Base-by-base conservation (phyloP, 495 filamentous ascomycete genomes). In the Acidomyces sp. region DNA sequence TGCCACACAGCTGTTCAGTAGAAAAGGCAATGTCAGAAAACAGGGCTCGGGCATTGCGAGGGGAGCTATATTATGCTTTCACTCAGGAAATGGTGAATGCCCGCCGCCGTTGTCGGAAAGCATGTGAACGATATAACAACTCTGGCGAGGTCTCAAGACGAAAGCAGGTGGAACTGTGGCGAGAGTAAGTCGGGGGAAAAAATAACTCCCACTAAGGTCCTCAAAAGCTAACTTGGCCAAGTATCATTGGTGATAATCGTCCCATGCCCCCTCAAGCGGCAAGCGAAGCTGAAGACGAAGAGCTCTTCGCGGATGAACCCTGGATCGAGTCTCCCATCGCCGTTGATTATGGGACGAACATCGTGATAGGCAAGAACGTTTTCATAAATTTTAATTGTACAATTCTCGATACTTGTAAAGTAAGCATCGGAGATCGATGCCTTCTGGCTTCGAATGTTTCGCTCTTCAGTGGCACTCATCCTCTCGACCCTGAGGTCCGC, bases 301-400 rank as follows among this genome's bases (percentile, higher is more conserved):
- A 54, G 12, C 66, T 73, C 3, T 69, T 82, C 28, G 57, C 56
- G 11, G 52, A 72, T 24, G 70, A 81, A 10, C 71, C 82, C 3
- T 85, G 70, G 68, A 62, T 88, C n/a, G 76, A 83, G 43, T 59
- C 72, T 0, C 82, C 83, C 5, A 64, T 92, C 48, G 68, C 65
- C 11, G 62, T 77, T 3, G 85, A 92, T 55, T 86, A 90, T 46
- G 85, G 85, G 2, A 74, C 64, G 51, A 85, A 92, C 42, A 59
- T 87, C 32, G 67, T 66, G 37, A 46, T 87, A 17, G 82, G 79
- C 17, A 55, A 69, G 16, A 66, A 68, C 21, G 78, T 82, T 12
- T 93, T 76, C 55, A 66, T 92, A 57, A 93, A 92, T 63, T 78
- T 70, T 55, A 78, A 83, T 60, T 72, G 69, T 41, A 76, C 73